Evolutionary conservation across 441 rosid genomes (phyloP).

Genomic region (Flueggea neowawraea): DNA sequence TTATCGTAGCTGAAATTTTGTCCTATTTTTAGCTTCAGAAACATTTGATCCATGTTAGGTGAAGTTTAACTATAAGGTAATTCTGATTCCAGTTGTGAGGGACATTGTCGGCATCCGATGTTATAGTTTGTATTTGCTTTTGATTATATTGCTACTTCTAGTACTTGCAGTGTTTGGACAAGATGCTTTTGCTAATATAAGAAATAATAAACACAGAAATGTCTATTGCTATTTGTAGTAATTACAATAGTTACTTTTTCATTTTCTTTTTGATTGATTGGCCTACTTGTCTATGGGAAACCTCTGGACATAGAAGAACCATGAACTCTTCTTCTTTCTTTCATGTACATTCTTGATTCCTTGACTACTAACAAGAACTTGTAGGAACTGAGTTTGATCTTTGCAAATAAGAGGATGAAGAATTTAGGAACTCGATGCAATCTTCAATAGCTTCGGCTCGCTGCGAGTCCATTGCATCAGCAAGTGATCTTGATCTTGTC

Average conservation of each 20-base stretch:
- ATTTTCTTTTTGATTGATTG: not conserved
- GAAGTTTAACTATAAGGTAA: too few species aligned
- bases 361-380: slow-evolving; percentile 35
- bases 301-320: not conserved
- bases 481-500: slow-evolving; percentile 69
- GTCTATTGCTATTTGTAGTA: not conserved
- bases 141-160: too few species aligned
- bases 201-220: not conserved
- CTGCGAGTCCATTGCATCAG: slow-evolving; percentile 72
- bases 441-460: slow-evolving; percentile 91
- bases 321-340: not conserved
- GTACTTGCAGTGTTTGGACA: too few species aligned
- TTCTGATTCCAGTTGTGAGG: too few species aligned
- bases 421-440: slow-evolving; percentile 90
- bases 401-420: slow-evolving; percentile 60
- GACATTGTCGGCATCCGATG: too few species aligned
- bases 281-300: too few species aligned
- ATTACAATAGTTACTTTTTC: not conserved
- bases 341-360: slow-evolving; percentile 9
- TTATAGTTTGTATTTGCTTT: too few species aligned
- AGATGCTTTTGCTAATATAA: too few species aligned
- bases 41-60: not conserved
- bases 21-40: not conserved
- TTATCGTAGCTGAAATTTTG: not conserved
- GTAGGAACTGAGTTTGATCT: slow-evolving; percentile 64